Conservation (phyloP, 805 yeast species). For the Kodamaea restingae region DNA sequence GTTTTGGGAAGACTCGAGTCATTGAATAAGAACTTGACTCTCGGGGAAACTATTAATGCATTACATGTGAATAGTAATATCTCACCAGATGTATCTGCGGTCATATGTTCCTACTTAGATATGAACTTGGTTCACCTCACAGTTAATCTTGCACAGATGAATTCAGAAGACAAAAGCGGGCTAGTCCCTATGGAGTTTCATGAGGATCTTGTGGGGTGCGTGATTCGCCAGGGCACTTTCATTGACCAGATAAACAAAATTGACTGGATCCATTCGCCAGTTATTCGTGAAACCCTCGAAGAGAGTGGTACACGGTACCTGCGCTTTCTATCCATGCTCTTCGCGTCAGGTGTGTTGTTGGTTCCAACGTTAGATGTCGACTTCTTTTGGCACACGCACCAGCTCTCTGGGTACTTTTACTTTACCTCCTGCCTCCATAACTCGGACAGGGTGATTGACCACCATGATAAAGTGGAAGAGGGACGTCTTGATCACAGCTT, state of each 20-base stretch:
- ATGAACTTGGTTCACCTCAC: slow-evolving; percentile 14
- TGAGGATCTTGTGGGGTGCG: slow-evolving; percentile 26
- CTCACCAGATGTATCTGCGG: no score
- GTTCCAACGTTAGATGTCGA: slow-evolving; percentile 29
- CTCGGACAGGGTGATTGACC: slow-evolving; percentile 12
- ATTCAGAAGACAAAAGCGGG: no score
- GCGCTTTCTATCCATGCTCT: slow-evolving; percentile 11
- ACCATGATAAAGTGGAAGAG: slow-evolving; percentile 7
- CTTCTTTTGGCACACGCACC: slow-evolving; percentile 28
- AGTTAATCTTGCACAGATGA: no score
- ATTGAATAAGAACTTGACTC: no score
- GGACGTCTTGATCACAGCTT: slow-evolving; percentile 6
- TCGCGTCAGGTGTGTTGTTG: slow-evolving; percentile 5
- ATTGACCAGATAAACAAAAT: slow-evolving; percentile 19
- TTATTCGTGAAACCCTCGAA: slow-evolving; percentile 11
- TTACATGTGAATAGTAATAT: no score
- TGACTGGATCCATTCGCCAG: slow-evolving; percentile 17
- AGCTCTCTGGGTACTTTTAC: slow-evolving; percentile 15
- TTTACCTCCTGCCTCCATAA: slow-evolving; percentile 14
- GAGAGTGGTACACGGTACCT: slow-evolving; percentile 17
- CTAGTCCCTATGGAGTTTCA: slow-evolving; percentile 6
- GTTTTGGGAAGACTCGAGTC: no score
- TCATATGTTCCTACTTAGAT: slow-evolving; percentile 9
- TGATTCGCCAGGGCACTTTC: slow-evolving; percentile 21
- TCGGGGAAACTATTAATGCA: no score